These are phyloP conservation scores for Backusella liffmaniae DNA, from an alignment of 192 early-diverging fungal species.

Conservation along the genomic window DNA sequence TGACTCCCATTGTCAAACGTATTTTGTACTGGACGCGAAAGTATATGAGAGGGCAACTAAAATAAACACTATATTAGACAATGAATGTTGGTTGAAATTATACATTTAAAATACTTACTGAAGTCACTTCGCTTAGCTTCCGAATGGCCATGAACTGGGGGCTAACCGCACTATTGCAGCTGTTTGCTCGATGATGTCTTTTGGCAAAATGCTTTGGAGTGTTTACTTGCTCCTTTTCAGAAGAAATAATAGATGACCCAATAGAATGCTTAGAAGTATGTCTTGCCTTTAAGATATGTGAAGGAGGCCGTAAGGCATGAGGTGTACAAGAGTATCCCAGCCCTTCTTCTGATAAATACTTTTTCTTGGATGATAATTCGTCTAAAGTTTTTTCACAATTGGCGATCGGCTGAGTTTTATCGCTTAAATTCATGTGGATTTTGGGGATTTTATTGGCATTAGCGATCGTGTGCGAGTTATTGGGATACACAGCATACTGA, in stretches of 20 bases:
- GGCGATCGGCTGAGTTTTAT: neutral
- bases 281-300: constrained; percentile 10
- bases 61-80: neutral
- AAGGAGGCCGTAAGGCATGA: constrained; percentile 17
- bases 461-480: neutral
- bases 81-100: neutral
- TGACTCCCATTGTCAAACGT: neutral
- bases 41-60: constrained; percentile 6
- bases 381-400: neutral
- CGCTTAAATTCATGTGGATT: neutral
- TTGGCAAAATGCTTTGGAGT: neutral
- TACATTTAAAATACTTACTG: neutral
- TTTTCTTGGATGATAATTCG: neutral
- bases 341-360: neutral
- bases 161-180: constrained; percentile 19
- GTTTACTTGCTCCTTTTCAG: neutral
- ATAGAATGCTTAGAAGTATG: neutral
- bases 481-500: neutral
- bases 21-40: neutral
- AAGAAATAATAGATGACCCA: neutral
- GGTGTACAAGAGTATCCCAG: neutral
- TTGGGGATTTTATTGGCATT: neutral
- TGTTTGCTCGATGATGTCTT: neutral
- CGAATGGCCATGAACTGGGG: constrained; percentile 22
- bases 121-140: constrained; percentile 19